These are phyloP conservation scores for Heterobasidion occidentale DNA, from an alignment of 1,284 basidiomycete genomes.

Conservation along the genomic window DNA sequence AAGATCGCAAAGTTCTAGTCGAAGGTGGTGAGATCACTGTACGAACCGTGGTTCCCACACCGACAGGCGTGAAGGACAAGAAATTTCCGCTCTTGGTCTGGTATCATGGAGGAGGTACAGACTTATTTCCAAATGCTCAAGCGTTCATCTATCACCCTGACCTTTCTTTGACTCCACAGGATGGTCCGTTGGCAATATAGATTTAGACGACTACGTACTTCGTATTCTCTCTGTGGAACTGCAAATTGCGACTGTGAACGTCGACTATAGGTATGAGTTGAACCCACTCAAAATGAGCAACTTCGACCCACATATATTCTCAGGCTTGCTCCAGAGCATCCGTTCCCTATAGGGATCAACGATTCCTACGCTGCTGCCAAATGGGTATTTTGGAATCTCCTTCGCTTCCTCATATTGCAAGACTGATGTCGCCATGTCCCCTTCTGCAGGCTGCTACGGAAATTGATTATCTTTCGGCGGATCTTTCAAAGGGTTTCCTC, in stretches of 20 bases:
- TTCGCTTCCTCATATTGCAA: not conserved
- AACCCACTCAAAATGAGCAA: too few species aligned
- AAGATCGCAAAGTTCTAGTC: conserved; percentile 3
- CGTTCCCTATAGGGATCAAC: conserved; percentile 28
- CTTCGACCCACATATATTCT: too few species aligned
- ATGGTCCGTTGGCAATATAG: conserved; percentile 9
- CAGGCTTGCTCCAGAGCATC: conserved; percentile 29
- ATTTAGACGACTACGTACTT: conserved; percentile 12
- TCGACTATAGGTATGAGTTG: not conserved
- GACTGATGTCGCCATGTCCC: too few species aligned
- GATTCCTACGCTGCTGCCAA: conserved; percentile 27
- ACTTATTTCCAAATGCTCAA: not conserved
- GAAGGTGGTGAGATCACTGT: not conserved
- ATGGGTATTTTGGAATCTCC: conserved; percentile 16
- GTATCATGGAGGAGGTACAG: conserved; percentile 10
- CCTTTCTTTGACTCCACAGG: not conserved
- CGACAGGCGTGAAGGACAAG: not conserved
- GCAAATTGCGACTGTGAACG: conserved; percentile 14
- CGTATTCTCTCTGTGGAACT: conserved; percentile 9
- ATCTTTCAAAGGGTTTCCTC: conserved; percentile 13
- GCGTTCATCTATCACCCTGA: not conserved
- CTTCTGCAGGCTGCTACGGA: too few species aligned
- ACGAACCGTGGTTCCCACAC: not conserved
- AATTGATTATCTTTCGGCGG: conserved; percentile 1
- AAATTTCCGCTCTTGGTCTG: conserved; percentile 7